Conservation (phyloP, 2,329 filamentous ascomycete species). For the Furcasterigmium furcatum region DNA sequence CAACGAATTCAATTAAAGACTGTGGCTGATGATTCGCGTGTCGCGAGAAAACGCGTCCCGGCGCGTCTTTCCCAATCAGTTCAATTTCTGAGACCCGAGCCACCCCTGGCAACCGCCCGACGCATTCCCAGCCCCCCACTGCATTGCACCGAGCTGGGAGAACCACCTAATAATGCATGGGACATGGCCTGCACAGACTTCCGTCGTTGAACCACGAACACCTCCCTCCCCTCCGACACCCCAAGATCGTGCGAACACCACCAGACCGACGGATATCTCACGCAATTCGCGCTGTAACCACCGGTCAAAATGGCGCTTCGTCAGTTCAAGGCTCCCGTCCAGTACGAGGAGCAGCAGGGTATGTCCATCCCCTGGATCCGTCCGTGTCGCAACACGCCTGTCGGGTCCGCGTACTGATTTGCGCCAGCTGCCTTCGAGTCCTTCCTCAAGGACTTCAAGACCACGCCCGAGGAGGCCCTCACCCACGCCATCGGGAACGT, state of each 20-base stretch:
- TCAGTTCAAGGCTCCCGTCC: conserved; percentile 72
- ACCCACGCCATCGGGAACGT: conserved; percentile 81
- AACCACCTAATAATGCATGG: conserved; percentile 12
- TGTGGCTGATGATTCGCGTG: conserved; percentile 3
- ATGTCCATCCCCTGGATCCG: conserved; percentile 25
- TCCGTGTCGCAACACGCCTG: too few relatives aligned
- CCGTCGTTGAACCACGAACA: conserved; percentile 13
- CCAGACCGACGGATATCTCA: not conserved
- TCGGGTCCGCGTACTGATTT: too few relatives aligned
- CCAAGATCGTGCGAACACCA: not conserved
- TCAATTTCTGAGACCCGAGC: conserved; percentile 12
- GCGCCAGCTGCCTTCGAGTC: conserved; percentile 73
- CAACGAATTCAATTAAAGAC: conserved; percentile 9
- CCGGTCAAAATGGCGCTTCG: conserved; percentile 73
- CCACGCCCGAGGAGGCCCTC: conserved; percentile 65
- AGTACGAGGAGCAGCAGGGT: conserved; percentile 87
- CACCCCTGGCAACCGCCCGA: conserved; percentile 12
- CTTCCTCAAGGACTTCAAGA: conserved; percentile 88
- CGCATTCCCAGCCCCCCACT: conserved; percentile 18
- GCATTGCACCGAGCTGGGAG: too few relatives aligned
- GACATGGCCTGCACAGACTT: too few relatives aligned
- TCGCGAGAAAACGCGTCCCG: conserved; percentile 17
- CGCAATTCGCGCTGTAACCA: not conserved
- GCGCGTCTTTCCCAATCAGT: conserved; percentile 12
- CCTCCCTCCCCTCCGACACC: too few relatives aligned